phyloP scores from a whole-genome alignment of 257 asterid genomes.

The Solanum bulbocastanum region DNA sequence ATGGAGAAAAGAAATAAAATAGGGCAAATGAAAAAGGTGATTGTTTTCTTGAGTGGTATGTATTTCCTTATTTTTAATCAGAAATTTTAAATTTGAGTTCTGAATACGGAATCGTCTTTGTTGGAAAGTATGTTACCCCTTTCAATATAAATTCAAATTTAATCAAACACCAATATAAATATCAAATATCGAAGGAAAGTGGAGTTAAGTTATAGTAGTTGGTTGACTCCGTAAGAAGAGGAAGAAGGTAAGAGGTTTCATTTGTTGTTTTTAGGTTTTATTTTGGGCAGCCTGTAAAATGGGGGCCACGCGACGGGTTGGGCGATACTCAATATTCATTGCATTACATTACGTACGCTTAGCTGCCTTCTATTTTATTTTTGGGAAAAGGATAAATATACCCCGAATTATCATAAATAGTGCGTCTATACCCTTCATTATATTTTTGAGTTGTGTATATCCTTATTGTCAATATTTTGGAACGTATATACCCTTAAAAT shows the following conservation, averaged over 20 bases:
- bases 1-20: neutral
- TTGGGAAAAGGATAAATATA: too few relatives aligned
- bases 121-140: too few relatives aligned
- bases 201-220: neutral
- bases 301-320: slow-evolving; percentile 6
- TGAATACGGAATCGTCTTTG: accelerated
- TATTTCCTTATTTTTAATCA: too few relatives aligned
- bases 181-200: too few relatives aligned
- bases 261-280: neutral
- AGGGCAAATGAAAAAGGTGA: neutral
- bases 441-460: too few relatives aligned
- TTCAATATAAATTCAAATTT: too few relatives aligned
- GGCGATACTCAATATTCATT: neutral
- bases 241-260: neutral
- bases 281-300: slow-evolving; percentile 14
- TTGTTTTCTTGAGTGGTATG: accelerated
- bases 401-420: too few relatives aligned
- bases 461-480: too few relatives aligned
- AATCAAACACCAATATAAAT: too few relatives aligned
- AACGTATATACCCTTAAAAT: too few relatives aligned
- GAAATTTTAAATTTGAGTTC: too few relatives aligned
- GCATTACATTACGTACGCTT: neutral
- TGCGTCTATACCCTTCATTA: too few relatives aligned
- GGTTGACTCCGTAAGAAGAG: neutral
- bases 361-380: neutral